A percentile compares a stretch with the other conserved stretches of the same genome.
Evolutionary conservation across 2,329 filamentous ascomycete species (phyloP).

Genomic region (Fusarium pseudoanthophilum): DNA sequence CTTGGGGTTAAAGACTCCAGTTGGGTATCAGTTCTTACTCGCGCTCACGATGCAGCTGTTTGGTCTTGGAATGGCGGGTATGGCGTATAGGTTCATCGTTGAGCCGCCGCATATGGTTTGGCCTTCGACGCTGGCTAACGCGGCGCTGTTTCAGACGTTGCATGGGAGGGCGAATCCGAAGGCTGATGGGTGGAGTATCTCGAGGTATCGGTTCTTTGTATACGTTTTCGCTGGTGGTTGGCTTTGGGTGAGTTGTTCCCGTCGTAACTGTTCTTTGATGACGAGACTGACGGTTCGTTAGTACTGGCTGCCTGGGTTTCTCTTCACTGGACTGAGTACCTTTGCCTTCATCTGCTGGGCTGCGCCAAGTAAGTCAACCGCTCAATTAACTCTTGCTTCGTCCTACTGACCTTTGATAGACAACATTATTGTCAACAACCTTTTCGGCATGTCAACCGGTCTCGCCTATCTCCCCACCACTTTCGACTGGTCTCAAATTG

Average conservation of each 20-base stretch:
- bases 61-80: slow-evolving; percentile 4
- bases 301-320: neutral
- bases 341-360: slow-evolving; percentile 8
- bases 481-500: neutral
- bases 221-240: neutral
- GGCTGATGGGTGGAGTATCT: neutral
- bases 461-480: neutral
- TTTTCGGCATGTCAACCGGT: neutral
- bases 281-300: accelerated
- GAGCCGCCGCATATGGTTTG: slow-evolving; percentile 8
- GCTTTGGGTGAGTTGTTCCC: neutral
- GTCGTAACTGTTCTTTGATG: too few relatives aligned
- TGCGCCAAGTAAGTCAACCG: neutral
- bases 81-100: slow-evolving; percentile 2
- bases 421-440: neutral
- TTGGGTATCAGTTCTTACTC: neutral
- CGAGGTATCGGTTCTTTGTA: neutral
- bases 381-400: too few relatives aligned
- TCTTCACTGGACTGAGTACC: neutral
- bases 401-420: neutral
- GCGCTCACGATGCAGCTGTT: neutral
- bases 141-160: neutral
- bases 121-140: neutral
- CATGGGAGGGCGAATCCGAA: neutral
- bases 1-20: neutral